Percentiles rank a stretch among this genome's conserved stretches.
Conservation (phyloP, 257 asterid species). For the Solanum chilense region DNA sequence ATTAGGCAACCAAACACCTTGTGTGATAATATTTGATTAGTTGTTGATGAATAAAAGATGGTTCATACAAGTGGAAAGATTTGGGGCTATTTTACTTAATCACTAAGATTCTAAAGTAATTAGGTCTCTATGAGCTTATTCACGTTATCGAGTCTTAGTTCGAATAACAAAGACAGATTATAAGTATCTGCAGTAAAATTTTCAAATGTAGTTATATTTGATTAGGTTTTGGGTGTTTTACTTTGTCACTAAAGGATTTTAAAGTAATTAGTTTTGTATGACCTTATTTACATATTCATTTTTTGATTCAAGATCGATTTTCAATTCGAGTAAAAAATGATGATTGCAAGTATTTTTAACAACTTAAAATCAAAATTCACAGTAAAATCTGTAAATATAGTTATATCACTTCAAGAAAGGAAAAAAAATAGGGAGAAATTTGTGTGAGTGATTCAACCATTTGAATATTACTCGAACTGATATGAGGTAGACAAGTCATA, state of each 20-base stretch:
- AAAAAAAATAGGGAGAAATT: no score
- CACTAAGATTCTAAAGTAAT: not conserved
- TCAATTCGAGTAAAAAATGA: no score
- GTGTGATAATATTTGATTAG: not conserved
- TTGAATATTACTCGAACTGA: not conserved
- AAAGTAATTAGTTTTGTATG: not conserved
- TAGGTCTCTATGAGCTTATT: not conserved
- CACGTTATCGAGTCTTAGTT: not conserved
- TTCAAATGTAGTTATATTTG: no score
- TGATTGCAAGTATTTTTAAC: not conserved
- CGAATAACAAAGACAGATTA: rapidly evolving
- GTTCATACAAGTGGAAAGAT: not conserved
- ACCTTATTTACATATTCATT: not conserved
- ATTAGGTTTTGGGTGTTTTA: not conserved
- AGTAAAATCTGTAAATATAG: not conserved
- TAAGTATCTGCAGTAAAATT: no score
- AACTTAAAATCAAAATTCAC: no score
- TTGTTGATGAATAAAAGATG: not conserved
- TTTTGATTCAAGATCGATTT: not conserved
- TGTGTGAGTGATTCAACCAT: not conserved
- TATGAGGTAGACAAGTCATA: not conserved
- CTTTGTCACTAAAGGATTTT: not conserved
- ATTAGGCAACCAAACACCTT: not conserved
- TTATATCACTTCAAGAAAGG: not conserved
- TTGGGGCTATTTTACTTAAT: not conserved